phyloP scores from a whole-genome alignment of 768 basidiomycete genomes.

The Wakefieldia striispora region DNA sequence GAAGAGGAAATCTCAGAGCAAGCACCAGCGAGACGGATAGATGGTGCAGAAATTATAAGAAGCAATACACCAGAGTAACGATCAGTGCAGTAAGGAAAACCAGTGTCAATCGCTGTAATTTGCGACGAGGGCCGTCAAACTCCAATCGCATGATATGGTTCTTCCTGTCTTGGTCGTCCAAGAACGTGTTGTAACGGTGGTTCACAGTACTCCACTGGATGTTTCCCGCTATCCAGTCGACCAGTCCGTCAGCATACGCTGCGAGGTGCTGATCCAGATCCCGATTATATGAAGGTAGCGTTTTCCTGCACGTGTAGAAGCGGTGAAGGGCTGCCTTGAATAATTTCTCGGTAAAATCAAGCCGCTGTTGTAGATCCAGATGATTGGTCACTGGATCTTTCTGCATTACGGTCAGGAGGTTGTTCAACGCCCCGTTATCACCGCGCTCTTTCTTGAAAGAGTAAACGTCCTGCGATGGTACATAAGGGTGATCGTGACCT shows the following conservation, averaged over 20 bases:
- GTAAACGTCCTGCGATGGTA: constrained; percentile 23
- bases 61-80: constrained; percentile 4
- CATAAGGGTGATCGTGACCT: neutral
- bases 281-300: constrained; percentile 16
- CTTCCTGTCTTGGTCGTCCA: constrained; percentile 19
- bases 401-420: constrained; percentile 26
- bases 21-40: neutral
- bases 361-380: constrained; percentile 23
- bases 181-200: constrained; percentile 27
- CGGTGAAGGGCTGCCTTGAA: constrained; percentile 22
- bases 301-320: constrained; percentile 20
- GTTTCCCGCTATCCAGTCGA: constrained; percentile 26
- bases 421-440: constrained; percentile 29
- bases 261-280: constrained; percentile 18
- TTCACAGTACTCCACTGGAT: constrained; percentile 29
- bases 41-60: neutral
- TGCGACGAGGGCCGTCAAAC: constrained; percentile 1
- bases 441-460: constrained; percentile 31
- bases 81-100: constrained; percentile 7
- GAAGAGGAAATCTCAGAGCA: neutral
- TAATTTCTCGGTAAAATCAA: constrained; percentile 19
- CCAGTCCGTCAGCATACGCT: constrained; percentile 25
- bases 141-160: constrained; percentile 20
- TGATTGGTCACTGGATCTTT: constrained; percentile 24
- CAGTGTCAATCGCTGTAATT: constrained; percentile 1